Percentiles rank a stretch among this genome's conserved stretches.
Conservation (phyloP, 768 basidiomycete genomes). For the Suillus tomentosus region DNA sequence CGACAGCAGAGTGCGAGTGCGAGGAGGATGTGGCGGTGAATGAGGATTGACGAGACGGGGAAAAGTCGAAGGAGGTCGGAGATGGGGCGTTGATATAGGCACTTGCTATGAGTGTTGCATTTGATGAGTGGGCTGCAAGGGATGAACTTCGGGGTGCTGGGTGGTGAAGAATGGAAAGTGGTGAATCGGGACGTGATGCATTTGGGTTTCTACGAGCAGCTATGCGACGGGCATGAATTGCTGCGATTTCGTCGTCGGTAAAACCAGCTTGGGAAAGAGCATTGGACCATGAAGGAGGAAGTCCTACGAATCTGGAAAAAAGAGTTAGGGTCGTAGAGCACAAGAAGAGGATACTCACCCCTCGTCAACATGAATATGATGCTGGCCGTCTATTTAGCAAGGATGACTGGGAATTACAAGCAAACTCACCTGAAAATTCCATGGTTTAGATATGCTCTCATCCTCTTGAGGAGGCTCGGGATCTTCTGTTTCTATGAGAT, state of each 20-base stretch:
- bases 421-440: slow-evolving; percentile 69
- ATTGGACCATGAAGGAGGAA: slow-evolving; percentile 75
- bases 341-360: slow-evolving; percentile 42
- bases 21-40: neutral
- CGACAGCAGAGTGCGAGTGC: neutral
- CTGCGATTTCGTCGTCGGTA: slow-evolving; percentile 66
- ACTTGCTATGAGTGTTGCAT: neutral
- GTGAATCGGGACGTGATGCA: slow-evolving; percentile 17
- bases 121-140: slow-evolving; percentile 10
- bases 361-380: slow-evolving; percentile 81
- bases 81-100: slow-evolving; percentile 2
- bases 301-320: slow-evolving; percentile 52
- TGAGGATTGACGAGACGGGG: slow-evolving; percentile 1
- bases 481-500: slow-evolving; percentile 24
- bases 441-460: slow-evolving; percentile 65
- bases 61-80: neutral
- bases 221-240: slow-evolving; percentile 48
- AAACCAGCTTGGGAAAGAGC: slow-evolving; percentile 64
- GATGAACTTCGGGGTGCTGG: slow-evolving; percentile 31
- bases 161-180: slow-evolving; percentile 32
- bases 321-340: slow-evolving; percentile 7
- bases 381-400: slow-evolving; percentile 40
- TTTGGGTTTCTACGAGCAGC: slow-evolving; percentile 8
- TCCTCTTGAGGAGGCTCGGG: slow-evolving; percentile 38
- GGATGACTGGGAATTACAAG: neutral